Evolutionary conservation across 169 alveolate genomes (phyloP).

Genomic region (Plasmodium reichenowi): DNA sequence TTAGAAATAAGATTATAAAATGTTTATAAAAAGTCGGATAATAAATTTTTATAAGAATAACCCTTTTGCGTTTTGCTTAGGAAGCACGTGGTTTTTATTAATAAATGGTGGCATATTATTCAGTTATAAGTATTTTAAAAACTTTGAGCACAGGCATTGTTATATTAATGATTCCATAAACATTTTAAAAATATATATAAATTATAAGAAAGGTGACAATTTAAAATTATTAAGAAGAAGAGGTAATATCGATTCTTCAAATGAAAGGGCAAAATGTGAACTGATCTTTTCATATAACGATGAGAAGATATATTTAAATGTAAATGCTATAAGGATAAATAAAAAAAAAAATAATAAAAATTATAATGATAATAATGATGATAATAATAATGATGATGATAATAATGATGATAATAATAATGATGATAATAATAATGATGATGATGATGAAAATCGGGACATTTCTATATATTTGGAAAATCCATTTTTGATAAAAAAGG

Average conservation of each 20-base stretch:
- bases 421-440: slow-evolving; percentile 9
- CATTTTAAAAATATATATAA: slow-evolving; percentile 29
- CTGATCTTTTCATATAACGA: slow-evolving; percentile 13
- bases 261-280: slow-evolving; percentile 67
- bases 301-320: slow-evolving; percentile 30
- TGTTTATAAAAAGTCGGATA: slow-evolving; percentile 27
- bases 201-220: slow-evolving; percentile 21
- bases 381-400: neutral
- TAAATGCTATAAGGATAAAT: slow-evolving; percentile 27
- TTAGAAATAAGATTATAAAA: neutral
- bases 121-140: slow-evolving; percentile 27
- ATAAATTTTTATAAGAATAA: slow-evolving; percentile 33
- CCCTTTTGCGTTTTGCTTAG: slow-evolving; percentile 48
- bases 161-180: slow-evolving; percentile 39
- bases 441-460: slow-evolving; percentile 45
- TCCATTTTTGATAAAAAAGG: slow-evolving; percentile 64
- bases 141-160: slow-evolving; percentile 38
- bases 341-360: slow-evolving; percentile 14
- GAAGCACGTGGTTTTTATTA: slow-evolving; percentile 62
- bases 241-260: slow-evolving; percentile 70
- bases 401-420: neutral
- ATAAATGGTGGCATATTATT: slow-evolving; percentile 35
- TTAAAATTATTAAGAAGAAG: slow-evolving; percentile 38
- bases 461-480: slow-evolving; percentile 60
- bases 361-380: neutral